phyloP scores from a whole-genome alignment of 139 green algal species.

The Gonium pectorale region DNA sequence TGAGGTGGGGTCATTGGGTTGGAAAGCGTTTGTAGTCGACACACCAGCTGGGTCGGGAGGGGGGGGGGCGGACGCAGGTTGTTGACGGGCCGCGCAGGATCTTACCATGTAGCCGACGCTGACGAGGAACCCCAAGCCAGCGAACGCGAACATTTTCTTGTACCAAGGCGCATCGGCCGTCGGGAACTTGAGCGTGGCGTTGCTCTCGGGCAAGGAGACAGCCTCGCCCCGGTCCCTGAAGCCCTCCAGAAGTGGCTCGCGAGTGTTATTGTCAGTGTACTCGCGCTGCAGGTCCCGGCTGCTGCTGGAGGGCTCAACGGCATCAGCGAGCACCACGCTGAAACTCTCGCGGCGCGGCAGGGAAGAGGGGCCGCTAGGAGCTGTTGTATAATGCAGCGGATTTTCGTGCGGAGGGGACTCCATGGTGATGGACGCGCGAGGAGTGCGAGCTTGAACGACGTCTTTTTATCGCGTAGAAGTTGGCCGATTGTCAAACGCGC shows the following conservation, averaged over 20 bases:
- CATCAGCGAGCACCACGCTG: not conserved
- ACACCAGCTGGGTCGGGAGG: not conserved
- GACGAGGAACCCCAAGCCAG: slow-evolving; percentile 69
- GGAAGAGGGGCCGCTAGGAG: not conserved
- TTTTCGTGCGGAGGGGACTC: not conserved
- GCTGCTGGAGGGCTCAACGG: slow-evolving; percentile 2
- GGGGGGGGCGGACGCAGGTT: not conserved
- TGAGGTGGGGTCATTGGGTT: not conserved
- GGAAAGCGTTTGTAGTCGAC: not conserved
- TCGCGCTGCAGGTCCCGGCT: not conserved
- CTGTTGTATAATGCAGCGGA: not conserved
- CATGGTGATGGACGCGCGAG: no score
- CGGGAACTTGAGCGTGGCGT: slow-evolving; percentile 58
- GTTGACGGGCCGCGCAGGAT: not conserved
- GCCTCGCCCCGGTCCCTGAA: slow-evolving; percentile 4
- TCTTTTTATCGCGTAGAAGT: no score
- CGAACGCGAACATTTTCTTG: slow-evolving; percentile 62
- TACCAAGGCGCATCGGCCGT: slow-evolving; percentile 17
- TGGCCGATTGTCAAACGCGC: no score
- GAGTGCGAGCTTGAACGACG: no score
- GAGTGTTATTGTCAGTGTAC: not conserved
- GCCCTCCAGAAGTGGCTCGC: not conserved
- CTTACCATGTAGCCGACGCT: slow-evolving; percentile 73
- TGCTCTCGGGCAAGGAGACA: slow-evolving; percentile 61
- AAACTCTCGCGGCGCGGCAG: not conserved